Evolutionary conservation across 106 monocot genomes (phyloP).

Genomic region (Vanilla planifolia): DNA sequence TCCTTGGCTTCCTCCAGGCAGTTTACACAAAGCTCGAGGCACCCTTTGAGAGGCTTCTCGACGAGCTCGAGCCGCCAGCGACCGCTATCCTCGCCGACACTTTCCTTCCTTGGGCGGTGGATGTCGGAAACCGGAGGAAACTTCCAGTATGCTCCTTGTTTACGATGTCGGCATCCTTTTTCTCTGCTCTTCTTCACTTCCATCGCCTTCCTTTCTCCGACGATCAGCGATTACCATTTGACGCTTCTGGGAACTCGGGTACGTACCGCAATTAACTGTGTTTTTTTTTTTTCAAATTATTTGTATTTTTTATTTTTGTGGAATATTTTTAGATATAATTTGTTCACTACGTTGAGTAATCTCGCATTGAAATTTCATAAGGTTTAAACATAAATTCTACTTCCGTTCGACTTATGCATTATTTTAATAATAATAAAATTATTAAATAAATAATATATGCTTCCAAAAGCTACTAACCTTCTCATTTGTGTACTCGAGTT

Average conservation of each 20-base stretch:
- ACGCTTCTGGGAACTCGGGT: neutral
- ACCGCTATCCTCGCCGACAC: slow-evolving; percentile 45
- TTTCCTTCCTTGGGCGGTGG: slow-evolving; percentile 44
- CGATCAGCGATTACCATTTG: neutral
- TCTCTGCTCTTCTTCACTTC: slow-evolving; percentile 34
- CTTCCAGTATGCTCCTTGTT: slow-evolving; percentile 56
- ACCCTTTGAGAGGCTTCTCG: slow-evolving; percentile 37
- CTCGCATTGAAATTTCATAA: neutral
- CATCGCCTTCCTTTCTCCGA: slow-evolving; percentile 10
- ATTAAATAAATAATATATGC: too few species aligned
- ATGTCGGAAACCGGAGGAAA: slow-evolving; percentile 22
- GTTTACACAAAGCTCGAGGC: slow-evolving; percentile 39
- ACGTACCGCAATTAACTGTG: too few species aligned
- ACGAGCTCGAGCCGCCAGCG: slow-evolving; percentile 17
- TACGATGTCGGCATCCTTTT: slow-evolving; percentile 52
- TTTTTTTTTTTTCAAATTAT: too few species aligned
- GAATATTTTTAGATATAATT: too few species aligned
- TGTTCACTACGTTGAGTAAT: neutral
- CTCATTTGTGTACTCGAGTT: too few species aligned
- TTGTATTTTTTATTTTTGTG: too few species aligned
- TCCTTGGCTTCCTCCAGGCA: slow-evolving; percentile 38
- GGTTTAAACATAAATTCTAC: too few species aligned
- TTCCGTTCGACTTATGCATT: too few species aligned
- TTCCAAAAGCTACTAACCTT: too few species aligned
- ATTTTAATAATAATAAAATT: too few species aligned